These are phyloP conservation scores for Domatiomyces catenatus DNA, from an alignment of 2,329 filamentous ascomycete species.

Conservation along the genomic window DNA sequence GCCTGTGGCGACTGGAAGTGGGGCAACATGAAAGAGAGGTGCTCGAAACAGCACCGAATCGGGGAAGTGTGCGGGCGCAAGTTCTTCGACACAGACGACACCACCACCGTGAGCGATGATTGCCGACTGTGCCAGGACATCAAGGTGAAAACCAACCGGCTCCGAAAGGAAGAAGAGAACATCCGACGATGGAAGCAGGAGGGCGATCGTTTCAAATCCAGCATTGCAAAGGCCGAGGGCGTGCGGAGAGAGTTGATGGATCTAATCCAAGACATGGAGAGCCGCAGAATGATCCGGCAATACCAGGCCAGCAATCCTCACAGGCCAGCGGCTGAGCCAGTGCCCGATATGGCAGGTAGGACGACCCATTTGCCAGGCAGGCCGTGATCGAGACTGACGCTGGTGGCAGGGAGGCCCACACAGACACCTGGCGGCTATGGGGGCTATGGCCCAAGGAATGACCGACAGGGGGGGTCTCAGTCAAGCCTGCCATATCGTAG, in stretches of 20 bases:
- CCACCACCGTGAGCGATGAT: conserved; percentile 7
- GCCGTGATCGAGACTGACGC: not conserved
- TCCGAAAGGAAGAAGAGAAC: conserved; percentile 11
- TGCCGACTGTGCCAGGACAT: conserved; percentile 16
- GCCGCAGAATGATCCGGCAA: not conserved
- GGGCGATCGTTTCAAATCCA: conserved; percentile 10
- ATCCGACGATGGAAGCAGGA: conserved; percentile 13
- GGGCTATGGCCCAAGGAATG: not conserved
- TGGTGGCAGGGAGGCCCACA: not conserved
- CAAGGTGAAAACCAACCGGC: conserved; percentile 9
- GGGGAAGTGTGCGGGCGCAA: conserved; percentile 16
- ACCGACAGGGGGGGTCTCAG: not conserved
- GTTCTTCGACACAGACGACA: conserved; percentile 8
- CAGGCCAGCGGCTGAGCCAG: not conserved
- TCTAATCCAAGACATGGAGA: conserved; percentile 9
- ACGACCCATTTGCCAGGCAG: not conserved
- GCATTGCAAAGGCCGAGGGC: conserved; percentile 11
- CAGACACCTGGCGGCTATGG: not conserved
- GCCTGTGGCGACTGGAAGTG: conserved; percentile 17
- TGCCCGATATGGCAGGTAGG: not conserved
- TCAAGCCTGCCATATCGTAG: not conserved
- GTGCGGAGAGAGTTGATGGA: conserved; percentile 8
- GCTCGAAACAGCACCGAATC: conserved; percentile 15
- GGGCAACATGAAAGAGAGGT: conserved; percentile 18
- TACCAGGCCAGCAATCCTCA: not conserved